These are phyloP conservation scores for Nicotiana otophora DNA, from an alignment of 257 asterid genomes.

Conservation along the genomic window DNA sequence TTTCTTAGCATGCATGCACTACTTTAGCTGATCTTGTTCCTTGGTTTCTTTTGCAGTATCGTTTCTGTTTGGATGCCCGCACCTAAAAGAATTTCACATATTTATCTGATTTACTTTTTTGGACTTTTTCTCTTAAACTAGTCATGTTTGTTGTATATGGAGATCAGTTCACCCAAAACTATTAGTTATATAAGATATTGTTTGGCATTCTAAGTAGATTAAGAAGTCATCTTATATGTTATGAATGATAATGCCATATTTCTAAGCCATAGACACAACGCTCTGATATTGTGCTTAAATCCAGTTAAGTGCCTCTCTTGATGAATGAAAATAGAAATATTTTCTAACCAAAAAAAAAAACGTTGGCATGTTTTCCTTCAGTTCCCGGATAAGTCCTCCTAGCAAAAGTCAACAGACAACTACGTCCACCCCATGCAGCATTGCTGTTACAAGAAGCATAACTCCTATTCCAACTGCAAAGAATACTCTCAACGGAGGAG, in stretches of 20 bases:
- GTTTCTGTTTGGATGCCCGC: neutral
- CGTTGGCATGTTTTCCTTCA: conserved; percentile 25
- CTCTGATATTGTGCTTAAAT: neutral
- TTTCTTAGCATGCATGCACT: neutral
- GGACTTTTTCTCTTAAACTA: neutral
- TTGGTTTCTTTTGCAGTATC: neutral
- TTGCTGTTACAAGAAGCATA: conserved; percentile 23
- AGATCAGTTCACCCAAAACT: neutral
- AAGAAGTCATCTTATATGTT: neutral
- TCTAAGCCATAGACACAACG: neutral
- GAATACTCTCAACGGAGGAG: conserved; percentile 21
- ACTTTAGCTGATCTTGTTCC: neutral
- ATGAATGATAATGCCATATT: neutral
- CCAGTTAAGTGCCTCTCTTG: neutral
- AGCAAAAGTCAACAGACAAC: conserved; percentile 32
- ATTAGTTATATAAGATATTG: neutral
- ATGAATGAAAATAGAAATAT: conserved; percentile 1
- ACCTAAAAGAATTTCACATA: neutral
- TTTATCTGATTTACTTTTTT: neutral
- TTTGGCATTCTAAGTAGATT: neutral
- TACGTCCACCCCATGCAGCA: conserved; percentile 29
- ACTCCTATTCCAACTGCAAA: conserved; percentile 27
- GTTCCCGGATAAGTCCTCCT: conserved; percentile 29
- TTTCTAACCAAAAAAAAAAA: conserved; percentile 12
- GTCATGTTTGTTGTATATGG: neutral